Percentiles rank a stretch among this genome's conserved stretches.
Evolutionary conservation across 108 stramenopile species (phyloP).

Genomic region (Cyclostephanos tholiformis): DNA sequence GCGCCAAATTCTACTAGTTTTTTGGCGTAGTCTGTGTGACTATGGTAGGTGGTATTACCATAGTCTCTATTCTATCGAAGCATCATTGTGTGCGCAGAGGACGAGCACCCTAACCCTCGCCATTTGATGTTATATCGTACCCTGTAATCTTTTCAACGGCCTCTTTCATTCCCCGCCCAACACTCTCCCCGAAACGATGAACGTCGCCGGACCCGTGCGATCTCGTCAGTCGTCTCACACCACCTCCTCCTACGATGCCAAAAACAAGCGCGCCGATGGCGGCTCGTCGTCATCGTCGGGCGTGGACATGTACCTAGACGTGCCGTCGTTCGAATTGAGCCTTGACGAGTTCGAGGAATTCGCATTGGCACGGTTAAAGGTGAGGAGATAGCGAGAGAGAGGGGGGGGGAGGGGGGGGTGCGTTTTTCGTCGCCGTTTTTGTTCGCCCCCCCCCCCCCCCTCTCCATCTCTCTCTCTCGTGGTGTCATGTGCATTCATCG

Average conservation of each 20-base stretch:
- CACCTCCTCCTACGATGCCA: slow-evolving; percentile 12
- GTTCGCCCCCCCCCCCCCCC: neutral
- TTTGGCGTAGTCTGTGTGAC: neutral
- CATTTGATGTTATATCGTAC: neutral
- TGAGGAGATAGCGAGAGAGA: no score
- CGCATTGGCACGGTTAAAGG: slow-evolving; percentile 86
- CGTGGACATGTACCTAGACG: slow-evolving; percentile 51
- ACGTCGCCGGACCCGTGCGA: slow-evolving; percentile 29
- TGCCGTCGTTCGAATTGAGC: slow-evolving; percentile 67
- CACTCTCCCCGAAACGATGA: slow-evolving; percentile 12
- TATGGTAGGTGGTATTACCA: no score
- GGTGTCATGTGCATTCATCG: no score
- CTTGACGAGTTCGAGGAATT: slow-evolving; percentile 88
- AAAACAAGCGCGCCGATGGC: neutral
- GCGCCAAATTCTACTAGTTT: neutral
- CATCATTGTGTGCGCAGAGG: no score
- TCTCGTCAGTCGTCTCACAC: neutral
- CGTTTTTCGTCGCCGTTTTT: no score
- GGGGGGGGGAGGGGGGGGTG: no score
- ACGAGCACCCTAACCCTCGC: no score
- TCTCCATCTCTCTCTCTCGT: no score
- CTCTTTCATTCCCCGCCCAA: neutral
- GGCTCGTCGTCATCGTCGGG: slow-evolving; percentile 21
- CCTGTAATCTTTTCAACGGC: no score
- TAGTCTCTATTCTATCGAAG: no score